Evolutionary conservation across 2,329 filamentous ascomycete species (phyloP), one percentile per base, ranked within the genome.

Genomic region (Aureobasidium uvarum): DNA sequence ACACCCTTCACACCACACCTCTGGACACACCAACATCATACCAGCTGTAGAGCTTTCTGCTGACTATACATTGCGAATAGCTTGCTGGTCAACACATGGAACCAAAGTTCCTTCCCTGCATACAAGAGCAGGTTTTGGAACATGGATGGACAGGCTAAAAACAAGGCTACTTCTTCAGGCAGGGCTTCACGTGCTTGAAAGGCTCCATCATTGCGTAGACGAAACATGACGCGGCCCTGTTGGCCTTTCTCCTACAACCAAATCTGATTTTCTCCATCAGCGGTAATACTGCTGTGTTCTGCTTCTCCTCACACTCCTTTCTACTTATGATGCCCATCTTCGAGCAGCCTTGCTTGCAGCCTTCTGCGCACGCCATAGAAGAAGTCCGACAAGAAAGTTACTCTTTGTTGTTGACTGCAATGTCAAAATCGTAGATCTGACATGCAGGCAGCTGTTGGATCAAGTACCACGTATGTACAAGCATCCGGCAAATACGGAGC

Each of bases 11-110:
- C 48, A 23, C 48, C 13, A 28, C 48, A 51, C 8, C 7, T 14
- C 48, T 16, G 18, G 23, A 36, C 31, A 23, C 33, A 7, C 6
- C 31, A 8, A 13, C 45, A 33, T 45, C 20, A 11, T 36, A n/a
- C 6, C 11, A 18, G 16, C 16, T 7, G 16, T 28, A 5, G 3
- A 20, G 50, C 7, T 28, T 46, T 43, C 33, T 45, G 56, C 38
- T 51, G 36, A 36, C 36, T 36, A 55, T n/a, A 43, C 33, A 54
- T 45, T 16, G 11, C 1, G 20, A 13, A 43, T 59, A 77, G 74
- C 67, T 77, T 79, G 0, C 77, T 83, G 23, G 80, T 82, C 13
- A 82, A 81, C 67, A 79, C 80, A n/a, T 83, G 81, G 81, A 81
- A 81, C 68, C 70, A 74, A 64, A 72, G 76, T 18, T 70, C 70